Base-by-base conservation (phyloP, 495 filamentous ascomycete species). In the Podospora pseudopauciseta region DNA sequence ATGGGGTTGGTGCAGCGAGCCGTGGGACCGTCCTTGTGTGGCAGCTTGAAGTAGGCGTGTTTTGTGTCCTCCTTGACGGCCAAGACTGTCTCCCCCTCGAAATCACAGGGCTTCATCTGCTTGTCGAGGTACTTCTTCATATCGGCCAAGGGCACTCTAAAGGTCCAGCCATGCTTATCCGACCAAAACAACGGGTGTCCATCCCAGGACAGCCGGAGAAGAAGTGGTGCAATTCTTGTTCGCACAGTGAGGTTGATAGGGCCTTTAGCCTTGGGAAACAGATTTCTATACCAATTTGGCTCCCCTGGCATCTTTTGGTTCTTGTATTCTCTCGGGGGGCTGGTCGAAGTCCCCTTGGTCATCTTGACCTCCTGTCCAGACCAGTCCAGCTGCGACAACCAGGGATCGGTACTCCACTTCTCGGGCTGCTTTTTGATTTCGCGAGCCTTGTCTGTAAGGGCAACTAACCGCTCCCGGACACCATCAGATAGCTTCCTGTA, bases 361-460 rank as follows among this genome's bases (percentile, higher is more conserved):
- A 94, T 94, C 77, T 87, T 94, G 66, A 97, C 81, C 77, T 94
- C 91, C 78, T 97, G 92, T 27, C 91, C 92, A 7, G 91, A 90
- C 95, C 95, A 99, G 80, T 99, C 93, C 65, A 99, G 86, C 82
- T 99, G 95, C 67, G 81, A 81, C 74, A 98, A 79, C 96, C 96
- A 99, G 44, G 92, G 90, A 75, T 99, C 95, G 62, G 83, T 89
- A 65, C 78, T 76, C 78, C 90, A 94, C 32, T 85, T 83, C 7
- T 89, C 83, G 0, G 89, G 78, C 23, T 92, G 75, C 9, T 83
- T 86, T 74, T 94, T 96, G 49, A 89, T 78, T 68, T 89, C 86
- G 54, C 94, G 71, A 2, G 95, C 94, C 77, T 89, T 88, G 44
- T 93, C 81, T 34, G 92, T 87, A 15, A 99, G 82, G 16, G 83